Evolutionary conservation across 2,329 filamentous ascomycete species (phyloP), one percentile per base, ranked within the genome.

Genomic region (Leptosphaerulina australis): DNA sequence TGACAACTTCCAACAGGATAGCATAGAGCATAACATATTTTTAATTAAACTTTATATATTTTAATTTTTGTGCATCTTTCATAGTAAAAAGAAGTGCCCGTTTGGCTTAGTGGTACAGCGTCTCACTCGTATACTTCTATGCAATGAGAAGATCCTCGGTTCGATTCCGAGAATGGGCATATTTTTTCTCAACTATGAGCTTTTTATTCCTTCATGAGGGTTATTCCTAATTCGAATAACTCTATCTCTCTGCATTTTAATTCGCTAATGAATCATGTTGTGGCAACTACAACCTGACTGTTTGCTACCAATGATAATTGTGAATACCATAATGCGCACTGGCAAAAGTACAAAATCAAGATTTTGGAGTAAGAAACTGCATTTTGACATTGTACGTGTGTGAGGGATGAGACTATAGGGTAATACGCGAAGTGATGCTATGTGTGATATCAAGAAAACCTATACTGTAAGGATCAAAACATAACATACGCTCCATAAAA

Each of bases 91-190:
- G 8, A 10, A 37, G 5, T 9, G 51, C 51, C 51, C 51, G 51
- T 40, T 54, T 54, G 51, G 50, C 50, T 53, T 53, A 53, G 50
- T 53, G 50, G 50, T 53, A 53, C 50, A 53, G 50, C 50, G 50
- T 50, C 51, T 54, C 51, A 54, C 45, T 54, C 45, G 51, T 54
- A 54, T 17, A 9, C 4, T 4, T 28, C 10, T 44, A 28, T 34
- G 50, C 33, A 24, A 54, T 54, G 51, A 54, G 45, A 54, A 54
- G 51, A 50, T 54, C 51, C 45, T 54, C 51, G 46, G 51, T 54
- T 54, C 51, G 51, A 54, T 54, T 54, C 51, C 46, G 51, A 54
- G 45, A 54, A 40, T 50, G 51, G 51, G 51, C 51, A 54, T 25
- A 1, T 40, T 30, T 29, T 44, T 50, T 37, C 29, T 17, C 3